phyloP scores from a whole-genome alignment of 2,329 filamentous ascomycete genomes.

The Aspergillus pseudonomiae region DNA sequence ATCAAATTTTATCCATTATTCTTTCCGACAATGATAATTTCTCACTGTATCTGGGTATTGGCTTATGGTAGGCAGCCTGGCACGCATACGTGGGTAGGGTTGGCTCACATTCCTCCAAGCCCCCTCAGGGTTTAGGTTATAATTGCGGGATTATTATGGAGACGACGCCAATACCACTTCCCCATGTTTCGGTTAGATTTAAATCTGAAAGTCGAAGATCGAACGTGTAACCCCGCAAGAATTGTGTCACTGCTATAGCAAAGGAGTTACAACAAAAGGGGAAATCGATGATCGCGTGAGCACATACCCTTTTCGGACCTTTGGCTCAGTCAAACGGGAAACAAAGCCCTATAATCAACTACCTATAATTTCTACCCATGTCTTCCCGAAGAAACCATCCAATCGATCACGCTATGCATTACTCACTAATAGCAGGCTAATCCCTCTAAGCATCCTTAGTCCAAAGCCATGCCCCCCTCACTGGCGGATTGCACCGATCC shows the following conservation, averaged over 20 bases:
- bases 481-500: constrained; percentile 1
- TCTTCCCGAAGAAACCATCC: neutral
- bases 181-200: neutral
- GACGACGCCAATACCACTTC: neutral
- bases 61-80: neutral
- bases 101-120: neutral
- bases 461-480: neutral
- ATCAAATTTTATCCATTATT: neutral
- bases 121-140: neutral
- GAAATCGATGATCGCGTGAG: neutral
- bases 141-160: neutral
- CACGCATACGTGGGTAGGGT: neutral
- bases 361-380: neutral
- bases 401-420: neutral
- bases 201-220: neutral
- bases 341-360: neutral
- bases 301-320: neutral
- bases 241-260: neutral
- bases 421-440: neutral
- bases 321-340: neutral
- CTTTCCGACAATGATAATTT: too few species aligned
- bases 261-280: neutral
- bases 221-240: neutral
- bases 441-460: neutral
- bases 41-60: neutral